Percentiles rank a stretch among this genome's conserved stretches.
Conservation (phyloP, 1,139 yeast species). For the Kodamaea ohmeri region DNA sequence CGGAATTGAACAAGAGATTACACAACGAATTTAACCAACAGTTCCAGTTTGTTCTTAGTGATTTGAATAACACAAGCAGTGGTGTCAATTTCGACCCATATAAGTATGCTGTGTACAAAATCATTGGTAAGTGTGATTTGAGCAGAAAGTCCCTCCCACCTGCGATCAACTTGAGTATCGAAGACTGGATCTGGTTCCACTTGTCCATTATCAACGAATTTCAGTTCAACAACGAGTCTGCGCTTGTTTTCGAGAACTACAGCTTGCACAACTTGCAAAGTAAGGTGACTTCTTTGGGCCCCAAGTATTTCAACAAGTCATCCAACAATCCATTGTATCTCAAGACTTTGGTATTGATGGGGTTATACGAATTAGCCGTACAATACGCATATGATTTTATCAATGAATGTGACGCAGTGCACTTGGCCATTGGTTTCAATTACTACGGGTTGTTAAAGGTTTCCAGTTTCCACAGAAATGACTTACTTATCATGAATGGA, state of each 20-base stretch:
- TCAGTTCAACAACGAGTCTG: conserved; percentile 31
- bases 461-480: conserved; percentile 32
- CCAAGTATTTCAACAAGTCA: conserved; percentile 63
- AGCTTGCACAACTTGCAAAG: conserved; percentile 72
- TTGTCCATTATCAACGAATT: conserved; percentile 69
- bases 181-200: conserved; percentile 98
- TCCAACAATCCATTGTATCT: conserved; percentile 72
- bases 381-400: conserved; percentile 60
- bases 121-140: conserved; percentile 88
- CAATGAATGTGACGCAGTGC: conserved; percentile 85
- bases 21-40: conserved; percentile 83
- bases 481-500: conserved; percentile 33
- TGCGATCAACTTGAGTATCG: conserved; percentile 71
- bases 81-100: conserved; percentile 71
- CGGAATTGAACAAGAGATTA: conserved; percentile 66
- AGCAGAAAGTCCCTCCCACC: conserved; percentile 73
- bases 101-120: conserved; percentile 85
- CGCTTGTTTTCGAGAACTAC: conserved; percentile 68
- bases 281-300: conserved; percentile 68
- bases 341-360: conserved; percentile 71
- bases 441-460: conserved; percentile 71
- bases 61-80: conserved; percentile 26
- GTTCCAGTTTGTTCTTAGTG: conserved; percentile 61
- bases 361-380: conserved; percentile 80
- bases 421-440: conserved; percentile 77